phyloP scores from a whole-genome alignment of 805 yeast genomes.

The Huiozyma sinensis region DNA sequence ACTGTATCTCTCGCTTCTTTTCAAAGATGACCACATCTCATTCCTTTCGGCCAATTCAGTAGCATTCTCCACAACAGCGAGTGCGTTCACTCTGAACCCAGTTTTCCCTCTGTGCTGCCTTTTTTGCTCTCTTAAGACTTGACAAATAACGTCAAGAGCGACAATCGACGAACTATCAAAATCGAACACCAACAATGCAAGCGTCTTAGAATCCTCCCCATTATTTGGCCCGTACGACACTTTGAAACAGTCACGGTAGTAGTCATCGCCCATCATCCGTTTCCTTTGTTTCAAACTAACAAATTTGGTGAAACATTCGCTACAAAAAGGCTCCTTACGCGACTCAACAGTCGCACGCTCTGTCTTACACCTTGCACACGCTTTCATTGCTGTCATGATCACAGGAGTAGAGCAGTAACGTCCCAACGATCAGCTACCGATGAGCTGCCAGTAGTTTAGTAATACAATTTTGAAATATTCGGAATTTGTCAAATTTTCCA shows the following conservation, averaged over 20 bases:
- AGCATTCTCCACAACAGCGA: conserved; percentile 27
- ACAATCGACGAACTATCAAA: conserved; percentile 55
- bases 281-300: conserved; percentile 72
- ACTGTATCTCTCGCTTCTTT: conserved; percentile 9
- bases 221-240: conserved; percentile 30
- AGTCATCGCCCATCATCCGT: conserved; percentile 54
- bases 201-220: conserved; percentile 22
- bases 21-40: conserved; percentile 7
- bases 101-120: conserved; percentile 50
- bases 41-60: conserved; percentile 9
- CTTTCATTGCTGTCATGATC: not conserved
- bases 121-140: conserved; percentile 52
- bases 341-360: conserved; percentile 14
- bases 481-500: not conserved
- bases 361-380: conserved; percentile 19
- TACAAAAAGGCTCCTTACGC: conserved; percentile 26
- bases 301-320: conserved; percentile 57
- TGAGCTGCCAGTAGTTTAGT: not conserved
- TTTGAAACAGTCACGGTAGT: conserved; percentile 58
- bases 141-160: conserved; percentile 53
- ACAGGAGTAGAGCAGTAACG: not conserved
- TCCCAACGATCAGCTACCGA: not conserved
- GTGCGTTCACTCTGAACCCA: conserved; percentile 53
- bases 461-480: not conserved
- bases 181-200: conserved; percentile 47